Evolutionary conservation across 176 grass and related monocot genomes (phyloP).

Genomic region (Areca catechu): DNA sequence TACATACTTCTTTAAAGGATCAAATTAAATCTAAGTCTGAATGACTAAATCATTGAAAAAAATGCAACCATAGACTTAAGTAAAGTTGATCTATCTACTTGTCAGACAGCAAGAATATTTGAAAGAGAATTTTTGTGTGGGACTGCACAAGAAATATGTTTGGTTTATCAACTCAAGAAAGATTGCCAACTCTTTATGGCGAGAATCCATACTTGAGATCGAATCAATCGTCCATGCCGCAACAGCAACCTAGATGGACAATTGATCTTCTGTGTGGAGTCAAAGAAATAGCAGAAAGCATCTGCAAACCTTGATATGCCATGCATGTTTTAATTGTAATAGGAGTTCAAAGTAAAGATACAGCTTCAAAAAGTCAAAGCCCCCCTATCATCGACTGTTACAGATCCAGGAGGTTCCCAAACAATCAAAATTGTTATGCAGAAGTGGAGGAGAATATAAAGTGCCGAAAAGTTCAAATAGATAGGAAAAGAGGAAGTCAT

Average conservation of each 20-base stretch:
- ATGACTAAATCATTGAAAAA: slow-evolving; percentile 6
- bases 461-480: slow-evolving; percentile 21
- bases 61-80: slow-evolving; percentile 15
- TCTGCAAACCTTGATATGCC: slow-evolving; percentile 22
- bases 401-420: slow-evolving; percentile 27
- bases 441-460: slow-evolving; percentile 40
- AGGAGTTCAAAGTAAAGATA: slow-evolving; percentile 30
- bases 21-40: slow-evolving; percentile 12
- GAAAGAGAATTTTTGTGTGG: slow-evolving; percentile 23
- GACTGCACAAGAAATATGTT: slow-evolving; percentile 22
- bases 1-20: slow-evolving; percentile 24
- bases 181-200: slow-evolving; percentile 16
- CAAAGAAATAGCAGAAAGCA: slow-evolving; percentile 37
- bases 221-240: background rate
- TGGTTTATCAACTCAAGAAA: slow-evolving; percentile 39
- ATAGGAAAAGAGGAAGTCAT: slow-evolving; percentile 28
- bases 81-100: slow-evolving; percentile 20
- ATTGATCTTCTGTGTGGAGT: slow-evolving; percentile 44
- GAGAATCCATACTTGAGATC: slow-evolving; percentile 30
- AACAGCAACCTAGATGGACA: slow-evolving; percentile 29
- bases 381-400: slow-evolving; percentile 51
- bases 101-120: slow-evolving; percentile 25
- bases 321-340: slow-evolving; percentile 15
- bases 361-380: slow-evolving; percentile 29
- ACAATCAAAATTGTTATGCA: slow-evolving; percentile 19